These are phyloP conservation scores for Xylariaceae sp. DNA, from an alignment of 2,329 filamentous ascomycete genomes.

Conservation along the genomic window DNA sequence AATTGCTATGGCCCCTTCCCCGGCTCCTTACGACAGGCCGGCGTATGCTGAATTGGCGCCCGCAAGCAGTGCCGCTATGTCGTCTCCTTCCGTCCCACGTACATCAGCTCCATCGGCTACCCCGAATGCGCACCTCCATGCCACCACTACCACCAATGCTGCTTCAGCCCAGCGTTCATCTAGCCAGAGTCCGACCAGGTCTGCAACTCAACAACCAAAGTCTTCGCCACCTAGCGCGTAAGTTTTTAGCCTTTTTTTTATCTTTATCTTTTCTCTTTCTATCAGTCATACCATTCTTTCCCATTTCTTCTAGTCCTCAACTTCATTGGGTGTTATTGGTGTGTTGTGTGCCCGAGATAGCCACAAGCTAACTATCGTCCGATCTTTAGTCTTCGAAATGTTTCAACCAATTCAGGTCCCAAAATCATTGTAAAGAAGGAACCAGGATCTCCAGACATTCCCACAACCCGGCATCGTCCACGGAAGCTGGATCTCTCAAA, in stretches of 20 bases:
- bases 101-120: constrained; percentile 47
- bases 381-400: constrained; percentile 51
- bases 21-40: constrained; percentile 68
- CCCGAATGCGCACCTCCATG: constrained; percentile 44
- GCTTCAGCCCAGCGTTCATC: constrained; percentile 53
- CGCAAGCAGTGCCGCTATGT: constrained; percentile 45
- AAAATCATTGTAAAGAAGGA: constrained; percentile 98
- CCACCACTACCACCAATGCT: constrained; percentile 26
- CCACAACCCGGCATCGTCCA: constrained; percentile 74
- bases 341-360: background rate
- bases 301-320: background rate
- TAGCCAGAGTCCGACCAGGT: constrained; percentile 59
- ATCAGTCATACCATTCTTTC: constrained; percentile 7
- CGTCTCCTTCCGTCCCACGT: constrained; percentile 54
- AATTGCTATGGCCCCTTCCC: constrained; percentile 72
- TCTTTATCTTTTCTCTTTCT: constrained; percentile 25
- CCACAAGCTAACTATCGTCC: constrained; percentile 36
- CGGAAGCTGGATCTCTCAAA: constrained; percentile 80
- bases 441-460: constrained; percentile 82
- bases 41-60: constrained; percentile 58
- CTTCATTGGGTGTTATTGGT: background rate
- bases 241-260: constrained; percentile 43
- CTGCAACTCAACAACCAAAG: constrained; percentile 46
- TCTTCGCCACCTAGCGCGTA: constrained; percentile 66
- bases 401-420: constrained; percentile 56